Conservation (phyloP, 2,329 filamentous ascomycete species). For the Cryphonectria japonica region DNA sequence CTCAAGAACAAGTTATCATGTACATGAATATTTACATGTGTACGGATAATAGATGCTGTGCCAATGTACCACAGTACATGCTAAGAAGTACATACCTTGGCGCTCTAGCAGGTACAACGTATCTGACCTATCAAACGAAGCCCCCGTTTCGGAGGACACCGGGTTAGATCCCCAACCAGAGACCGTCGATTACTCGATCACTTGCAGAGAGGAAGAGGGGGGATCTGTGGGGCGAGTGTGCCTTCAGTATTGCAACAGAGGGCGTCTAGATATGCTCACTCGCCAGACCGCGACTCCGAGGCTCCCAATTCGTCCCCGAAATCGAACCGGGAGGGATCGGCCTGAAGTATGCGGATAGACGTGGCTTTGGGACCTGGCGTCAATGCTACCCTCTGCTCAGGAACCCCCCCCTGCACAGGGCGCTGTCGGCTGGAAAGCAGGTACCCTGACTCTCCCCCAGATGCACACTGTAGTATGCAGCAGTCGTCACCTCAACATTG, state of each 20-base stretch:
- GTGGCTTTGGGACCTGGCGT: conserved; percentile 1
- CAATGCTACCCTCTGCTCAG: not conserved
- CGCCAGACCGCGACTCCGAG: not conserved
- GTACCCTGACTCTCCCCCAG: not conserved
- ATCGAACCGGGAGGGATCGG: not conserved
- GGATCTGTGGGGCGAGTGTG: not conserved
- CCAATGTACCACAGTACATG: not conserved
- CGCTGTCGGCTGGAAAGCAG: not conserved
- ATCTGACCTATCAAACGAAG: not conserved
- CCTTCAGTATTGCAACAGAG: not conserved
- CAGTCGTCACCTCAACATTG: not conserved
- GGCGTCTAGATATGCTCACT: not conserved
- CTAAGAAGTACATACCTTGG: not conserved
- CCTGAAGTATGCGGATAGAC: conserved; percentile 1
- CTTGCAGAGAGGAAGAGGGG: conserved; percentile 2
- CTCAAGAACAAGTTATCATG: too few species aligned
- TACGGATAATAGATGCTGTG: not conserved
- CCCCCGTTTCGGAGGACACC: not conserved
- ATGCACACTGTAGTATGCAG: not conserved
- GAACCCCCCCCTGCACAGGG: not conserved
- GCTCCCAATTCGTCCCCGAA: not conserved
- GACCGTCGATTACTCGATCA: not conserved
- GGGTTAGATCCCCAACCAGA: not conserved
- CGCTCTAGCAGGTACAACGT: not conserved
- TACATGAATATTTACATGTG: too few species aligned